Evolutionary conservation across 2,329 filamentous ascomycete species (phyloP).

Genomic region (Claviceps maximensis): DNA sequence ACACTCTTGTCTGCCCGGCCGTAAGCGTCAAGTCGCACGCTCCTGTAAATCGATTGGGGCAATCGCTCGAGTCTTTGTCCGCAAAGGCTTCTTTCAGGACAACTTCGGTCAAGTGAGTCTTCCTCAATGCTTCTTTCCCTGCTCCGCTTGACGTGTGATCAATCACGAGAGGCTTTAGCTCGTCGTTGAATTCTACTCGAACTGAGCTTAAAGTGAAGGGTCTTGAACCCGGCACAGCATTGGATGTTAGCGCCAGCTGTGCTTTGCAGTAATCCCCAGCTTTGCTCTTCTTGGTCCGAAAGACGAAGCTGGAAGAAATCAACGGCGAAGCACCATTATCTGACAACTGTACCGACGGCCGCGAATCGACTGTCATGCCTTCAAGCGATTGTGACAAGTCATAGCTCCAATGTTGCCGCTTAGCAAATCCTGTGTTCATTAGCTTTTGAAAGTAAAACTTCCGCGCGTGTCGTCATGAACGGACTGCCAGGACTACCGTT

Average conservation of each 20-base stretch:
- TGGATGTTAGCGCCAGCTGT: constrained; percentile 44
- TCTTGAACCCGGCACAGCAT: constrained; percentile 37
- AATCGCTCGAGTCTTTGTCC: constrained; percentile 12
- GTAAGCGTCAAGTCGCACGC: constrained; percentile 49
- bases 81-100: constrained; percentile 17
- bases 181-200: constrained; percentile 42
- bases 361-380: constrained; percentile 28
- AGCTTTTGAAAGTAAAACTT: not conserved
- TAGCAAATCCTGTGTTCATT: constrained; percentile 33
- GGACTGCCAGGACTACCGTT: not conserved
- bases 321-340: constrained; percentile 41
- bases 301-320: constrained; percentile 41
- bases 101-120: constrained; percentile 12
- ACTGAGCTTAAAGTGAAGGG: constrained; percentile 40
- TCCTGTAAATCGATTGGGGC: constrained; percentile 34
- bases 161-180: constrained; percentile 41
- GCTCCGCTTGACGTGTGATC: constrained; percentile 23
- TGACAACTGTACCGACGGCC: constrained; percentile 36
- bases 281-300: constrained; percentile 43
- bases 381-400: constrained; percentile 45
- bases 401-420: constrained; percentile 45
- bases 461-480: not conserved
- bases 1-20: constrained; percentile 55
- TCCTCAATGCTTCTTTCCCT: constrained; percentile 5
- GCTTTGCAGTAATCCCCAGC: constrained; percentile 46